Conservation (phyloP, 805 yeast genomes). For the Metschnikowia similis region DNA sequence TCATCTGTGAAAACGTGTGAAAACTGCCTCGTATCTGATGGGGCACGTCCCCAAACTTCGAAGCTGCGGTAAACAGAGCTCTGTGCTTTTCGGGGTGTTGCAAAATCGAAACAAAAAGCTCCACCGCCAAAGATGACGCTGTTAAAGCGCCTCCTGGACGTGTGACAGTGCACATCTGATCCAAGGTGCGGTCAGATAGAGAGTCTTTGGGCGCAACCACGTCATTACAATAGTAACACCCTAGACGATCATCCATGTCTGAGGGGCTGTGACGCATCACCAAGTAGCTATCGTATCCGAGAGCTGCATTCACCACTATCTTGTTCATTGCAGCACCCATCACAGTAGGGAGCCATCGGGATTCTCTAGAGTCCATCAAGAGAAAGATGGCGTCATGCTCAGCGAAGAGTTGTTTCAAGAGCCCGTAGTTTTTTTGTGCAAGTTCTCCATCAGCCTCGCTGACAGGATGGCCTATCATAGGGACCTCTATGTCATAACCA, state of each 20-base stretch:
- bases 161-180: conserved; percentile 98
- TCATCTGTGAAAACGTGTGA: conserved; percentile 57
- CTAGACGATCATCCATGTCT: conserved; percentile 45
- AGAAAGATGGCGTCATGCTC: conserved; percentile 75
- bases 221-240: conserved; percentile 95
- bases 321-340: conserved; percentile 64
- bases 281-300: conserved; percentile 89
- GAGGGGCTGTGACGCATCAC: conserved; percentile 77
- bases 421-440: conserved; percentile 48
- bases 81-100: conserved; percentile 57
- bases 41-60: conserved; percentile 62
- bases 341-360: conserved; percentile 96
- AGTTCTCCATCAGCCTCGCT: conserved; percentile 42
- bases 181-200: conserved; percentile 80
- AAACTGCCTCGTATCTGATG: conserved; percentile 92
- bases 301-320: conserved; percentile 83
- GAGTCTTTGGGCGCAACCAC: conserved; percentile 92
- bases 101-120: conserved; percentile 65
- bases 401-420: conserved; percentile 49
- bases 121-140: conserved; percentile 86
- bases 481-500: conserved; percentile 72
- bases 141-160: conserved; percentile 91
- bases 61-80: conserved; percentile 38
- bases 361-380: conserved; percentile 90
- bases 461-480: conserved; percentile 94